Evolutionary conservation across 805 yeast genomes (phyloP).

Genomic region (Wickerhamiella slavikovae): DNA sequence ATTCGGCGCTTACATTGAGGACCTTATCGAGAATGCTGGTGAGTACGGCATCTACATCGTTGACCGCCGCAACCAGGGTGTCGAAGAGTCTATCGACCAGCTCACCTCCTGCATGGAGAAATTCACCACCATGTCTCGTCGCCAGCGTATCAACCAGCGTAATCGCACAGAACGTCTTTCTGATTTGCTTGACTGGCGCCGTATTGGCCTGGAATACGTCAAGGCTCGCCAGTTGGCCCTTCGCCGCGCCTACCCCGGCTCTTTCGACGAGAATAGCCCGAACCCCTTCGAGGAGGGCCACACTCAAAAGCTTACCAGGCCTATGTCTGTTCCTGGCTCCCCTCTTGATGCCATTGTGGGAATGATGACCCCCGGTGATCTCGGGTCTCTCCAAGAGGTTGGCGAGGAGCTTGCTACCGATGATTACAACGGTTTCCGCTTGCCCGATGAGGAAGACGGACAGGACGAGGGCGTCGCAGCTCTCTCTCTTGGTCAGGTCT

Average conservation of each 20-base stretch:
- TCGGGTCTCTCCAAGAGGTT: slow-evolving; percentile 89
- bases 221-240: slow-evolving; percentile 85
- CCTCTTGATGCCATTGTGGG: slow-evolving; percentile 59
- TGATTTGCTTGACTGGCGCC: slow-evolving; percentile 88
- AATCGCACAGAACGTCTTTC: slow-evolving; percentile 88
- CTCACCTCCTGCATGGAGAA: slow-evolving; percentile 76
- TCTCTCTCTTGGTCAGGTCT: slow-evolving; percentile 1
- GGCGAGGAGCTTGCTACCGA: slow-evolving; percentile 47
- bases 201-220: slow-evolving; percentile 93
- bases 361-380: slow-evolving; percentile 92
- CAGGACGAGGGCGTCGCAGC: slow-evolving; percentile 12
- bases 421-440: slow-evolving; percentile 37
- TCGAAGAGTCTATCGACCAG: slow-evolving; percentile 86
- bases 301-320: slow-evolving; percentile 52
- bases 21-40: slow-evolving; percentile 75
- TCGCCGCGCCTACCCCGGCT: slow-evolving; percentile 83
- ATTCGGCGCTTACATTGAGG: slow-evolving; percentile 97
- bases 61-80: slow-evolving; percentile 78
- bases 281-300: slow-evolving; percentile 16
- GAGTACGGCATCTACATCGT: slow-evolving; percentile 96
- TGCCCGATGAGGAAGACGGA: slow-evolving; percentile 21
- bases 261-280: slow-evolving; percentile 27
- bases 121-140: slow-evolving; percentile 70
- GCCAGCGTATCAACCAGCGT: slow-evolving; percentile 95
- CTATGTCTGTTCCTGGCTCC: slow-evolving; percentile 92